phyloP scores from a whole-genome alignment of 2,329 filamentous ascomycete species.

The Fusarium tupiense region DNA sequence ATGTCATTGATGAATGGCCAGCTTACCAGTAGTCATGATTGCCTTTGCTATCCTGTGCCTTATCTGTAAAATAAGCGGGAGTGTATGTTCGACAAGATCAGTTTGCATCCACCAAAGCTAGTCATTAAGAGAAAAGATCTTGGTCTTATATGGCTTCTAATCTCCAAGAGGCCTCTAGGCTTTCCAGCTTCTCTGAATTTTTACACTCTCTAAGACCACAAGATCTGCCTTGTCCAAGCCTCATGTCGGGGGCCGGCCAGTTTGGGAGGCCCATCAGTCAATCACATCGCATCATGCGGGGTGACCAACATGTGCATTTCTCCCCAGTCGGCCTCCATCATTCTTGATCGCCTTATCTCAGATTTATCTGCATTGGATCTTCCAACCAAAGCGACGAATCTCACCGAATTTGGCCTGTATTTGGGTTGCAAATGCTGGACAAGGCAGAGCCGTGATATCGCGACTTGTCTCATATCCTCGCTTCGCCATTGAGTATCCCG shows the following conservation, averaged over 20 bases:
- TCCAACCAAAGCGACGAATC: background rate
- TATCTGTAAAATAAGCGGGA: background rate
- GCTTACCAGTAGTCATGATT: constrained; percentile 16
- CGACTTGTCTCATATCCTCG: background rate
- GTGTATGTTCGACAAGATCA: background rate
- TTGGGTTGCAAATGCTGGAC: constrained; percentile 25
- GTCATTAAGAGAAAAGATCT: background rate
- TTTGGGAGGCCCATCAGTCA: constrained; percentile 37
- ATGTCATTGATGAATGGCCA: rapidly evolving
- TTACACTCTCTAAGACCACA: background rate
- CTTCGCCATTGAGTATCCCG: background rate
- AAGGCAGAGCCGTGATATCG: constrained; percentile 18
- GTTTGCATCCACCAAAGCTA: background rate
- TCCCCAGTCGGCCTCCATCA: constrained; percentile 2
- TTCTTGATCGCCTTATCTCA: background rate
- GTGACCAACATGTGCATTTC: constrained; percentile 9
- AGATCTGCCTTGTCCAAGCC: constrained; percentile 20
- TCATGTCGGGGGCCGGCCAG: constrained; percentile 22
- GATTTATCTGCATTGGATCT: background rate
- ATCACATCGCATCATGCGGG: constrained; percentile 31
- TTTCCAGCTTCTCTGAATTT: background rate
- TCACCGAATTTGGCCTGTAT: background rate
- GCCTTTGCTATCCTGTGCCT: background rate
- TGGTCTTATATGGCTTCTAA: background rate
- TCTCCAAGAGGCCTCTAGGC: no score